These are phyloP conservation scores for Colletotrichum graminicola DNA, from an alignment of 2,329 filamentous ascomycete genomes.

Conservation along the genomic window DNA sequence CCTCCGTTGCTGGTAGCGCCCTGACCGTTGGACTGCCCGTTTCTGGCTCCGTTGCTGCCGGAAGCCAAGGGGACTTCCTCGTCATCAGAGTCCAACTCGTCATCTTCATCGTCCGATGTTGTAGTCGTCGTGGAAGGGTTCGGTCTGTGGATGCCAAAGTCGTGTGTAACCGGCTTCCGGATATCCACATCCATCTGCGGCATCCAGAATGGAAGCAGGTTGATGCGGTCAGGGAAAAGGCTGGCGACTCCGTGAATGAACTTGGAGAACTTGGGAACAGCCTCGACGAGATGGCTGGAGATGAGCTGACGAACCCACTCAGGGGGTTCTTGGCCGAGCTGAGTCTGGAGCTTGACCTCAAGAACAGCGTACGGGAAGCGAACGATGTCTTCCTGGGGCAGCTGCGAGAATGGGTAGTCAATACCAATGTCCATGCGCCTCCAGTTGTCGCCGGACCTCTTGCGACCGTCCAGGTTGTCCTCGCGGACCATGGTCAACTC, in stretches of 20 bases:
- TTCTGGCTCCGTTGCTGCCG: constrained; percentile 38
- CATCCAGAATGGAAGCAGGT: constrained; percentile 96
- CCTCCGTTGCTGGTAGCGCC: constrained; percentile 54
- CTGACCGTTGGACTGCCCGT: constrained; percentile 55
- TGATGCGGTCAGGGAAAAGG: constrained; percentile 87
- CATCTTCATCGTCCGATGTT: constrained; percentile 81
- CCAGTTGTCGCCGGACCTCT: constrained; percentile 89
- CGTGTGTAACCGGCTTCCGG: constrained; percentile 87
- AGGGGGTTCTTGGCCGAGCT: constrained; percentile 92
- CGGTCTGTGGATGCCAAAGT: constrained; percentile 90
- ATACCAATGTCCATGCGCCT: constrained; percentile 97
- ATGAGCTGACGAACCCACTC: constrained; percentile 97
- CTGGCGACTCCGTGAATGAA: constrained; percentile 96
- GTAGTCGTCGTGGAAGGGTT: constrained; percentile 81
- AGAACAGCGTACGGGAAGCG: constrained; percentile 96
- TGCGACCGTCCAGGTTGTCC: constrained; percentile 88
- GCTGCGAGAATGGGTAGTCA: constrained; percentile 91
- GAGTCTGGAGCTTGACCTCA: constrained; percentile 97
- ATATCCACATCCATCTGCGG: constrained; percentile 99
- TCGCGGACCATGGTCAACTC: constrained; percentile 96
- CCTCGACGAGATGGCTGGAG: constrained; percentile 93
- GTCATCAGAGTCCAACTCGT: constrained; percentile 65
- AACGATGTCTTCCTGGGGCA: constrained; percentile 86
- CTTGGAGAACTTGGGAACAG: constrained; percentile 99
- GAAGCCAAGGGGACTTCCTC: constrained; percentile 45